Base-by-base conservation (phyloP, 306 rosid species). In the Cucumis hystrix region DNA sequence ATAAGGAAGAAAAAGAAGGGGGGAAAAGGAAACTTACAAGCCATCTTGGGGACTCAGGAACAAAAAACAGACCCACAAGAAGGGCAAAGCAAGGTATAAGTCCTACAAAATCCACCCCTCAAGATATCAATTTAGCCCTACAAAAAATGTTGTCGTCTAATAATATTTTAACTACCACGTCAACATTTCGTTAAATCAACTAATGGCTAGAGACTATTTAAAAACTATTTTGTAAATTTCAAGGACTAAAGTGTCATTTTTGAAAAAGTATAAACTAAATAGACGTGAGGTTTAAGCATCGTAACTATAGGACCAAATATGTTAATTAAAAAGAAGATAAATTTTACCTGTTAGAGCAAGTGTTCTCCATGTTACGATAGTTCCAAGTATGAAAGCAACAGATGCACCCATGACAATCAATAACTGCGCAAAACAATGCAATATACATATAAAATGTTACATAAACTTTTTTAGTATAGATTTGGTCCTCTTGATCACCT, bases 371-470 rank as follows among this genome's bases (percentile, higher is more conserved):
- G 80, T 57, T 66, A 86, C 77, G n/a, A 79, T 20, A 16, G 86
- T 85, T 80, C 98, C 96, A 17, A 87, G 15, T 30, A 93, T 66
- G 71, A 93, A 93, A 45, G 91, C 81, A 57, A 86, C 82, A 55
- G 98, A 81, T 66, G 79, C 3, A 71, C 87, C 89, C 54, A 41
- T 61, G 25, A 72, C 82, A 83, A 86, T 86, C 89, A 86, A 81
- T 74, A 86, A 79, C 87, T 86, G 83, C n/a, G 82, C n/a, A 4
- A 49, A 17, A 7, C 11, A 7, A 7, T 55, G 25, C 30, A 33
- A 33, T 3, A 33, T 55, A 7, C 10, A 7, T 6, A 18, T n/a
- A 9, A 54, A 54, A 54, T 1, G 0, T 17, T 6, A 17, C 6
- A 54, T 16, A 52, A 52, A 9, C 13, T 43, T n/a, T 7, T 8